These are phyloP conservation scores for Gossypium bickii DNA, from an alignment of 345 rosid genomes.

Conservation along the genomic window DNA sequence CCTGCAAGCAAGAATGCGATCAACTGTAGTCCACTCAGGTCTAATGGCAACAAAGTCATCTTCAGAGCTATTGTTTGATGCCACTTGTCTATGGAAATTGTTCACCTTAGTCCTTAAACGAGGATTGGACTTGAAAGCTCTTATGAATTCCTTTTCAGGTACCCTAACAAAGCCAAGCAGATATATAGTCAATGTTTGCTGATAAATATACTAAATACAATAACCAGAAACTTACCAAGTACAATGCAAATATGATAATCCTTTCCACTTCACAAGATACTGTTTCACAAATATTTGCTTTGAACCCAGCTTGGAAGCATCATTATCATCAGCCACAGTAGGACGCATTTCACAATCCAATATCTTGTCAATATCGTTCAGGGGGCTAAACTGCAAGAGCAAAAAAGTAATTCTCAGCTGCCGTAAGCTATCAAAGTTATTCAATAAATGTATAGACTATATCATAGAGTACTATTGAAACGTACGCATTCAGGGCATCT, in stretches of 20 bases:
- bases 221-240: conserved; percentile 56
- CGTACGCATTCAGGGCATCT: conserved; percentile 95
- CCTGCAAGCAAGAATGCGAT: conserved; percentile 96
- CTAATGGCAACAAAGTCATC: conserved; percentile 90
- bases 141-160: conserved; percentile 83
- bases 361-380: conserved; percentile 88
- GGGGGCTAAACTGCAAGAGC: conserved; percentile 86
- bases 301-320: conserved; percentile 56
- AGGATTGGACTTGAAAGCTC: conserved; percentile 91
- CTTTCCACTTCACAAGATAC: conserved; percentile 99
- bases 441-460: conserved; percentile 7
- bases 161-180: conserved; percentile 47
- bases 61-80: conserved; percentile 56
- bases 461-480: conserved; percentile 17
- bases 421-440: conserved; percentile 8
- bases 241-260: conserved; percentile 93
- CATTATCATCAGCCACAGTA: conserved; percentile 62
- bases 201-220: neutral
- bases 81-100: conserved; percentile 81
- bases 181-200: neutral
- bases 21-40: conserved; percentile 99
- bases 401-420: conserved; percentile 20
- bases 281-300: conserved; percentile 86
- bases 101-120: conserved; percentile 85
- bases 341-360: conserved; percentile 96